Percentiles rank a stretch among this genome's conserved stretches.
Conservation (phyloP, 2,329 filamentous ascomycete species). For the Trichoderma asperellum region DNA sequence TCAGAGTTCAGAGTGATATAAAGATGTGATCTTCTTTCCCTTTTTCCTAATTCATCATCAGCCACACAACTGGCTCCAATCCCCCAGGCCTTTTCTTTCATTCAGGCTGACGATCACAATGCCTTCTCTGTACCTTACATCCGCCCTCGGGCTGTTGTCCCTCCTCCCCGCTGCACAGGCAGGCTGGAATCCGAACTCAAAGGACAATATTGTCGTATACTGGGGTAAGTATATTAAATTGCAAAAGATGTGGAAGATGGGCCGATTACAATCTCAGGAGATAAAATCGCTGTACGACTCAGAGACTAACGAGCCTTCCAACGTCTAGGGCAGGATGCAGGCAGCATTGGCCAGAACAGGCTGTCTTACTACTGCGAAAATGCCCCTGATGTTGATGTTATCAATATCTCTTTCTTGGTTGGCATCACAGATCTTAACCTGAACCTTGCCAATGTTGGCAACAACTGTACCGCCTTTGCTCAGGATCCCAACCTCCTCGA, state of each 20-base stretch:
- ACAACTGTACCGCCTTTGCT: slow-evolving; percentile 61
- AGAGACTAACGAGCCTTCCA: background rate
- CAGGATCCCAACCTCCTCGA: slow-evolving; percentile 51
- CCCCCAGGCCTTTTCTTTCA: slow-evolving; percentile 7
- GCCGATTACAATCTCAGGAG: background rate
- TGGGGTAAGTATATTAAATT: slow-evolving; percentile 55
- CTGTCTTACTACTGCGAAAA: slow-evolving; percentile 62
- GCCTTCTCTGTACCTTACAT: slow-evolving; percentile 28
- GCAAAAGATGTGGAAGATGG: background rate
- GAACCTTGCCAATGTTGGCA: slow-evolving; percentile 67
- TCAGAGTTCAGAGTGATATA: background rate
- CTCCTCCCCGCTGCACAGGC: slow-evolving; percentile 41
- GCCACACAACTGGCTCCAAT: background rate
- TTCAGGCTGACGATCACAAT: background rate
- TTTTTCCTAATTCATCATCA: background rate
- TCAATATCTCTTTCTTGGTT: slow-evolving; percentile 62
- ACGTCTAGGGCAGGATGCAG: slow-evolving; percentile 61
- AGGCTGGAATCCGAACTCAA: slow-evolving; percentile 50
- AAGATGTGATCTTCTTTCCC: slow-evolving; percentile 9
- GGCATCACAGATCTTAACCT: slow-evolving; percentile 58
- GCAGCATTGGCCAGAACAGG: slow-evolving; percentile 55
- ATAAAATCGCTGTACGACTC: background rate
- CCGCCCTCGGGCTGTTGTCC: slow-evolving; percentile 33
- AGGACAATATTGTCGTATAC: slow-evolving; percentile 65
- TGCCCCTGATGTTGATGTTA: slow-evolving; percentile 20